Evolutionary conservation across 2,329 filamentous ascomycete species (phyloP), one percentile per base, ranked within the genome.

Genomic region (Trichophyton mentagrophytes): DNA sequence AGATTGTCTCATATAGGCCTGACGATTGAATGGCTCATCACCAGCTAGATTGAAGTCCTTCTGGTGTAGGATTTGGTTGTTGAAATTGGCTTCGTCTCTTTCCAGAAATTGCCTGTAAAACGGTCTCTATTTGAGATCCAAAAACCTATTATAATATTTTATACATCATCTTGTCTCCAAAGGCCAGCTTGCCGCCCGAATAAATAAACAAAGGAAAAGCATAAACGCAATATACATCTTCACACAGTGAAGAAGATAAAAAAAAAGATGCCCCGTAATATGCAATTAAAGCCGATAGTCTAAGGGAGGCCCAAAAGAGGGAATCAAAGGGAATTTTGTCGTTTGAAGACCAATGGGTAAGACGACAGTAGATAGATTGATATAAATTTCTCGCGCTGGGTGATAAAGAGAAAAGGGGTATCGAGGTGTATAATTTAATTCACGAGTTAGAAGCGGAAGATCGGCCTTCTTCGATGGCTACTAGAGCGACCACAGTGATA

Each of bases 401-500:
- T 38, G 11, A 6, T 30, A 30, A 27, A 51, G 20, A 44, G 27
- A 33, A 55, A 36, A 11, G 4, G n/a, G 27, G 20, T 36, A 36
- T 55, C 15, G n/a, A 55, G 6, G 8, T n/a, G 25, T 51, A 13
- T 27, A 9, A 20, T 55, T 17, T 25, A 33, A n/a, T 33, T n/a
- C 11, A 20, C 11, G 25, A 3, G 33, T 27, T 13, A 20, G 27
- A n/a, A 4, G 30, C 33, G 17, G 51, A 38, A 36, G 51, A 55
- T 36, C 51, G 51, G 17, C 61, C 66, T 60, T 76, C 83, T 66
- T 91, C 86, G 7, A 89, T 84, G 0, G 89, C 89, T 33, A 96
- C 78, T 36, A 86, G 84, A 13, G 91, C 85, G 58, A 99, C 79
- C 3, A 90, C 90, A 68, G 90, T 92, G 62, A 99, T 96, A 73